phyloP scores from a whole-genome alignment of 2,329 filamentous ascomycete genomes.

The Sordariomycetes sp. region DNA sequence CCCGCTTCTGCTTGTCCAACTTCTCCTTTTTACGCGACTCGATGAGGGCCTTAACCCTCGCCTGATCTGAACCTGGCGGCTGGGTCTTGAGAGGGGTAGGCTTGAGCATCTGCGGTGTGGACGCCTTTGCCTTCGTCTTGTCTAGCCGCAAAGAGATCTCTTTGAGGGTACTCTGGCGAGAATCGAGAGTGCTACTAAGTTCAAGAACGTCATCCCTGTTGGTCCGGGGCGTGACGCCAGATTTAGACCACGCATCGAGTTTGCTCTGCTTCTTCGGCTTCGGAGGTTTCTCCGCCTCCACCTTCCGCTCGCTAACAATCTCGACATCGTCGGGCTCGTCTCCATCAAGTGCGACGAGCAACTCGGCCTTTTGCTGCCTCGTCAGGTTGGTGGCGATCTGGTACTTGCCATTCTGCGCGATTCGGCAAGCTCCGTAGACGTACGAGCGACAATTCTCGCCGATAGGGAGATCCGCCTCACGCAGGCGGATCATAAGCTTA shows the following conservation, averaged over 20 bases:
- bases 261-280: constrained; percentile 30
- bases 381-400: constrained; percentile 66
- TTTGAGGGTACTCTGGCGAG: constrained; percentile 24
- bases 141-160: constrained; percentile 25
- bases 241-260: constrained; percentile 26
- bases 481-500: constrained; percentile 73
- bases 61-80: constrained; percentile 16
- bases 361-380: constrained; percentile 71
- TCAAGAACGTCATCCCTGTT: constrained; percentile 34
- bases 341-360: constrained; percentile 50
- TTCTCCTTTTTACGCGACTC: constrained; percentile 63
- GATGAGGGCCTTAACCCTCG: constrained; percentile 31
- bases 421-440: constrained; percentile 53
- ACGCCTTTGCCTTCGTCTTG: constrained; percentile 13
- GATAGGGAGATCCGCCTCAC: constrained; percentile 62
- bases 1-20: constrained; percentile 60
- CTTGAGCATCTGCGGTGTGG: constrained; percentile 10
- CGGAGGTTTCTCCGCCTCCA: neutral
- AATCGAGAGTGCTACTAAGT: constrained; percentile 32
- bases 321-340: constrained; percentile 28
- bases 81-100: constrained; percentile 12
- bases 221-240: constrained; percentile 7
- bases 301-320: constrained; percentile 3
- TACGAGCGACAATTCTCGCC: constrained; percentile 43
- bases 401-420: constrained; percentile 34